Percentiles rank a stretch among this genome's conserved stretches.
These are phyloP conservation scores for Xylariaceae sp. DNA, from an alignment of 2,329 filamentous ascomycete genomes.

Conservation along the genomic window DNA sequence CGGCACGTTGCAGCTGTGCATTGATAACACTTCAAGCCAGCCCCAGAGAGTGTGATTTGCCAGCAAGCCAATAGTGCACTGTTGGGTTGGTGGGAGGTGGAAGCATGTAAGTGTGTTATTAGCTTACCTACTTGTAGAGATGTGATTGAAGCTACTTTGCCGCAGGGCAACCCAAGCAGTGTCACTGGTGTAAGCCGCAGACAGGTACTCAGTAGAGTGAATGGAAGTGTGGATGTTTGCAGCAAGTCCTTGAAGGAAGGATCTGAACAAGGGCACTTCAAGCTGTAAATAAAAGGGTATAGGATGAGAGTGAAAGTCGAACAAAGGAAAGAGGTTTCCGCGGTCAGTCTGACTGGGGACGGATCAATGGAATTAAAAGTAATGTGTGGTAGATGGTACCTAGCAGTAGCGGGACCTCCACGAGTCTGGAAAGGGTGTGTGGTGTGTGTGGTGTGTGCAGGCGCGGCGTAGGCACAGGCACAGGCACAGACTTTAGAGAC, in stretches of 20 bases:
- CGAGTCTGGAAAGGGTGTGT: too few species aligned
- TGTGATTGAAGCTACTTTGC: conserved; percentile 11
- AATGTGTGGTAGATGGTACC: neutral
- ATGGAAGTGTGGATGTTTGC: conserved; percentile 19
- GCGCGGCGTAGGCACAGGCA: too few species aligned
- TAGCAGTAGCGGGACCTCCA: neutral
- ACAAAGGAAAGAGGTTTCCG: conserved; percentile 24
- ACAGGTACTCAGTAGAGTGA: conserved; percentile 3
- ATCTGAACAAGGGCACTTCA: conserved; percentile 18
- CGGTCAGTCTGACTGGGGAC: conserved; percentile 14
- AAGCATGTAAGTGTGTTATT: neutral
- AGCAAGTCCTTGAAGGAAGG: conserved; percentile 19
- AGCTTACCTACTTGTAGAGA: conserved; percentile 15
- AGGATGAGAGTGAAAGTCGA: conserved; percentile 14
- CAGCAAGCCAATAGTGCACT: too few species aligned
- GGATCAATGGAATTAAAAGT: conserved; percentile 12
- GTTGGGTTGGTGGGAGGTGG: neutral
- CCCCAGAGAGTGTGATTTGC: too few species aligned
- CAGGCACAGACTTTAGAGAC: conserved; percentile 1
- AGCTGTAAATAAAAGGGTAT: conserved; percentile 15
- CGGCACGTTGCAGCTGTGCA: too few species aligned
- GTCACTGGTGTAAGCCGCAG: conserved; percentile 12
- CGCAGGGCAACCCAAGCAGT: too few species aligned
- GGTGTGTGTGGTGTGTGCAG: too few species aligned
- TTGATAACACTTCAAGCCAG: too few species aligned